Evolutionary conservation across 1,139 yeast genomes (phyloP).

Genomic region (Hyphopichia khmerensis): DNA sequence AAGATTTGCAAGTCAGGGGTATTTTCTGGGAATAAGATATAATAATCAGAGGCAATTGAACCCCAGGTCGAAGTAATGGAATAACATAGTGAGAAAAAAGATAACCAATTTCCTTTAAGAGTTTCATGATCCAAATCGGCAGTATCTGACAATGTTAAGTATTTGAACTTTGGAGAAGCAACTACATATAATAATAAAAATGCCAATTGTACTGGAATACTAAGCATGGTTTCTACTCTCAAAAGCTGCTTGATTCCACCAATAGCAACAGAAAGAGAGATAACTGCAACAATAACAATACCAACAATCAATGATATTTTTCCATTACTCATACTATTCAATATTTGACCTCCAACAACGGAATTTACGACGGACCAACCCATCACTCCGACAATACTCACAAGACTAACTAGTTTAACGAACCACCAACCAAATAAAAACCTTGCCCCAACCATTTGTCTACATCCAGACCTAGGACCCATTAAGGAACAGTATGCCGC

Average conservation of each 20-base stretch:
- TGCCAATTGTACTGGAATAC: conserved; percentile 21
- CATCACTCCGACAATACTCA: conserved; percentile 35
- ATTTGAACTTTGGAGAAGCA: conserved; percentile 16
- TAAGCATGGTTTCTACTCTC: conserved; percentile 19
- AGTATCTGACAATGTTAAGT: conserved; percentile 15
- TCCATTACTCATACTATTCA: conserved; percentile 24
- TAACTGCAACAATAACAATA: conserved; percentile 28
- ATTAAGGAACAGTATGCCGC: conserved; percentile 40
- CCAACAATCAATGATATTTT: conserved; percentile 28
- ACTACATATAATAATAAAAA: conserved; percentile 21
- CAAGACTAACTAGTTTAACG: conserved; percentile 31
- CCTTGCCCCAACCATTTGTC: conserved; percentile 42
- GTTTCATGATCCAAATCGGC: conserved; percentile 12
- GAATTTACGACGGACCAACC: conserved; percentile 46
- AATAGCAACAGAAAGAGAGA: conserved; percentile 29
- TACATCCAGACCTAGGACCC: conserved; percentile 43
- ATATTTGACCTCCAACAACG: conserved; percentile 38
- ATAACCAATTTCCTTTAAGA: conserved; percentile 22
- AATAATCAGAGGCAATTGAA: conserved; percentile 27
- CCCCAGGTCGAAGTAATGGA: conserved; percentile 31
- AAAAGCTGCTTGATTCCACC: conserved; percentile 32
- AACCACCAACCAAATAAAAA: conserved; percentile 42
- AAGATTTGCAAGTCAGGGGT: conserved; percentile 19
- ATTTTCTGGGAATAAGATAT: conserved; percentile 22
- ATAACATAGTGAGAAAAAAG: conserved; percentile 25